These are phyloP conservation scores for Candida ovalis DNA, from an alignment of 805 yeast species.

Conservation along the genomic window DNA sequence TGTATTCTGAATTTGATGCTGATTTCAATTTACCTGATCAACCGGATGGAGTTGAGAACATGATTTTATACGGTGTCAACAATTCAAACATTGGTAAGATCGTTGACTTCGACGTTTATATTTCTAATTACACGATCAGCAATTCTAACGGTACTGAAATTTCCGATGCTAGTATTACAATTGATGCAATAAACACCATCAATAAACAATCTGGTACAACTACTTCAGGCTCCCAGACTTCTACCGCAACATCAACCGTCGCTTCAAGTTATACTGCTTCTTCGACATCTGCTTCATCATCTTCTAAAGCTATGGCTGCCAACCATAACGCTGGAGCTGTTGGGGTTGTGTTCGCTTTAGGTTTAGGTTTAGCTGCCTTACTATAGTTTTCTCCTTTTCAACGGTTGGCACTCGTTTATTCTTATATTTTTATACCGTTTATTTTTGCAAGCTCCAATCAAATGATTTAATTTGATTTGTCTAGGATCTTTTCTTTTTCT, in stretches of 20 bases:
- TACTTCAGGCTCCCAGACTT: neutral
- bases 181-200: slow-evolving; percentile 33
- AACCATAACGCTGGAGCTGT: neutral
- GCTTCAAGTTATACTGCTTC: neutral
- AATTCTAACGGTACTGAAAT: slow-evolving; percentile 34
- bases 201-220: slow-evolving; percentile 23
- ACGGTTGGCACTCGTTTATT: neutral
- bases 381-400: neutral
- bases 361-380: neutral
- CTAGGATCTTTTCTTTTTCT: neutral
- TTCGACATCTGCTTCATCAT: neutral
- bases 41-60: slow-evolving; percentile 38
- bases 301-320: neutral
- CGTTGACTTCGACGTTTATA: slow-evolving; percentile 20
- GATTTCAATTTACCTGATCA: slow-evolving; percentile 46
- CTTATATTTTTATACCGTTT: too few species aligned
- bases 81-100: slow-evolving; percentile 42
- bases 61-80: slow-evolving; percentile 48
- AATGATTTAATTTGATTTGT: too few species aligned
- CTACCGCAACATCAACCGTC: neutral
- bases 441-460: too few species aligned
- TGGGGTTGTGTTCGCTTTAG: neutral
- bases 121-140: slow-evolving; percentile 39
- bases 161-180: slow-evolving; percentile 35
- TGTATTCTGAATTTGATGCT: slow-evolving; percentile 41